Percentiles rank a stretch among this genome's conserved stretches.
phyloP scores from a whole-genome alignment of 1,139 yeast species.

The Geotrichum fermentans region DNA sequence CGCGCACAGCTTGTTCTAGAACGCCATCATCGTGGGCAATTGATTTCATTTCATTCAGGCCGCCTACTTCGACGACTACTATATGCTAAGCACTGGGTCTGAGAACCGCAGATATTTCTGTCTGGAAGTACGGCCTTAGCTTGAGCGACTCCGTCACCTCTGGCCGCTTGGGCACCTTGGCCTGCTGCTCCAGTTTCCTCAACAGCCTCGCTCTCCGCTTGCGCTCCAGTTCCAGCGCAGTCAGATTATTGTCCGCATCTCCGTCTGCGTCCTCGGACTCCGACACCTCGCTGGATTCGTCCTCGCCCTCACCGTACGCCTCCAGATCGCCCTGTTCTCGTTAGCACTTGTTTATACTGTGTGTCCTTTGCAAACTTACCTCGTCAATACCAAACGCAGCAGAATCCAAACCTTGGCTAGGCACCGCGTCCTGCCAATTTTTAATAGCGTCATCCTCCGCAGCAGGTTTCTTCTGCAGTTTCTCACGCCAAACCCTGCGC shows the following conservation, averaged over 20 bases:
- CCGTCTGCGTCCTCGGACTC: conserved; percentile 16
- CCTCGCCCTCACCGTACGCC: conserved; percentile 39
- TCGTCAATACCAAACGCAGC: conserved; percentile 56
- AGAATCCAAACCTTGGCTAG: conserved; percentile 44
- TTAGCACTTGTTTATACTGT: conserved; percentile 41
- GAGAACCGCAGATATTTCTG: too few relatives aligned
- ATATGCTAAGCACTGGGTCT: too few relatives aligned
- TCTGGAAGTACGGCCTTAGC: conserved; percentile 29
- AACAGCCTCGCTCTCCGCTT: conserved; percentile 24
- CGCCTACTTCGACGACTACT: too few relatives aligned
- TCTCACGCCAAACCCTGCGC: conserved; percentile 41
- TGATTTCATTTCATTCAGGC: too few relatives aligned
- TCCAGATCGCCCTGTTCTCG: conserved; percentile 54
- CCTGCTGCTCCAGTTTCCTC: conserved; percentile 13
- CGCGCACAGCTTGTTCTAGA: too few relatives aligned
- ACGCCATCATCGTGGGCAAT: too few relatives aligned
- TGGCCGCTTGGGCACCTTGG: conserved; percentile 32
- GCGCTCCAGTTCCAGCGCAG: conserved; percentile 21
- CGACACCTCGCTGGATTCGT: conserved; percentile 35
- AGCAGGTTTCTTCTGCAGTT: conserved; percentile 17
- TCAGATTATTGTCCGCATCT: conserved; percentile 14
- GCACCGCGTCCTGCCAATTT: conserved; percentile 34
- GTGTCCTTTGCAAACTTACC: conserved; percentile 56
- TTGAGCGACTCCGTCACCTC: conserved; percentile 31
- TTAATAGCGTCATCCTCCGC: conserved; percentile 31